phyloP scores from a whole-genome alignment of 768 basidiomycete species.

The Tylopilus sp. region DNA sequence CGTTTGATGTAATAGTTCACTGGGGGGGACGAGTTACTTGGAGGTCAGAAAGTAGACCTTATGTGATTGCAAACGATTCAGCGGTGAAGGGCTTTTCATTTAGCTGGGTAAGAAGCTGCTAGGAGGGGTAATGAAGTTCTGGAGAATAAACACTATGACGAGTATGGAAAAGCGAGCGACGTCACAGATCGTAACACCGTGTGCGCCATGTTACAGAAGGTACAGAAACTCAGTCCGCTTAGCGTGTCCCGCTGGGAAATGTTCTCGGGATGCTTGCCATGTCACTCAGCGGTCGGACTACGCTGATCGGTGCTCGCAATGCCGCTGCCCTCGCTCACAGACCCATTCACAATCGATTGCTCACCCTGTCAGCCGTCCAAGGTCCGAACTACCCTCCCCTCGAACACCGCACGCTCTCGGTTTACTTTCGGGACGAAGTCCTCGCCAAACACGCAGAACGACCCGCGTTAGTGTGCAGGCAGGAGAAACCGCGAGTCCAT shows the following conservation, averaged over 20 bases:
- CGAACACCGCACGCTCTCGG: constrained; percentile 50
- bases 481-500: constrained; percentile 55
- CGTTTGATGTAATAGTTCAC: too few species aligned
- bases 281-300: background rate
- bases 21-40: too few species aligned
- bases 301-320: background rate
- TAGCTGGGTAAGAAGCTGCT: too few species aligned
- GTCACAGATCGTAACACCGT: too few species aligned
- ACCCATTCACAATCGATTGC: constrained; percentile 15
- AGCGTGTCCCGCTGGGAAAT: background rate
- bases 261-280: background rate
- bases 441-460: constrained; percentile 44
- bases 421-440: constrained; percentile 60
- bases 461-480: constrained; percentile 63
- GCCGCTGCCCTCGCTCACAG: constrained; percentile 5
- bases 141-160: too few species aligned
- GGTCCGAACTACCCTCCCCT: constrained; percentile 58
- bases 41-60: too few species aligned
- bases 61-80: too few species aligned
- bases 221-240: too few species aligned
- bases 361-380: constrained; percentile 52
- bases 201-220: too few species aligned
- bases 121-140: too few species aligned
- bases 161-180: too few species aligned
- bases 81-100: too few species aligned